Percentiles rank a stretch among this genome's conserved stretches.
Evolutionary conservation across 306 rosid genomes (phyloP).

Genomic region (Alnus rubra): DNA sequence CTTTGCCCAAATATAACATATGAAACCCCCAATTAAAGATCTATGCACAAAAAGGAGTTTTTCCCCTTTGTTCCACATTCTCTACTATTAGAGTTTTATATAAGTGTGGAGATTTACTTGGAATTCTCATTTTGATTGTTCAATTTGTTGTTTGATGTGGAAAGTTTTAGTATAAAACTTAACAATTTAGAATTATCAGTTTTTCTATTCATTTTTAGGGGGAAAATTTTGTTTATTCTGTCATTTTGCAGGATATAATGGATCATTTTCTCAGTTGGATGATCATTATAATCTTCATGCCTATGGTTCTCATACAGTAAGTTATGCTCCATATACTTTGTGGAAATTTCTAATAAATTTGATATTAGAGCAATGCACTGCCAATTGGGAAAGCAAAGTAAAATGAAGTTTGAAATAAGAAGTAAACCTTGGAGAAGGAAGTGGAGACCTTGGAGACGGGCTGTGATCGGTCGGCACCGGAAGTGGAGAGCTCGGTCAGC

Average conservation of each 20-base stretch:
- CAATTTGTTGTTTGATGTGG: background rate
- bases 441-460: too few relatives aligned
- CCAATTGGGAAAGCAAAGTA: too few relatives aligned
- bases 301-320: constrained; percentile 38
- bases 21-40: background rate
- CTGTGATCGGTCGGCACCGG: too few relatives aligned
- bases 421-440: too few relatives aligned
- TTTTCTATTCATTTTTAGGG: background rate
- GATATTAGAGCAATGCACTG: background rate
- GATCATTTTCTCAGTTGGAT: constrained; percentile 34
- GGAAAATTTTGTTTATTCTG: background rate
- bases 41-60: background rate
- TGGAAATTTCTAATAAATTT: background rate
- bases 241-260: constrained; percentile 37
- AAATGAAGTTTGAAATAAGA: too few relatives aligned
- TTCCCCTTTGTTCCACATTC: background rate
- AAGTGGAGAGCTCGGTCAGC: too few relatives aligned
- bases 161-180: background rate
- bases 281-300: constrained; percentile 24
- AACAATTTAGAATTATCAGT: background rate
- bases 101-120: background rate
- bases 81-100: background rate
- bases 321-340: background rate
- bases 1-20: background rate
- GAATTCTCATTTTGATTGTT: background rate